Conservation (phyloP, 2,329 filamentous ascomycete genomes). For the Fusarium sp. region DNA sequence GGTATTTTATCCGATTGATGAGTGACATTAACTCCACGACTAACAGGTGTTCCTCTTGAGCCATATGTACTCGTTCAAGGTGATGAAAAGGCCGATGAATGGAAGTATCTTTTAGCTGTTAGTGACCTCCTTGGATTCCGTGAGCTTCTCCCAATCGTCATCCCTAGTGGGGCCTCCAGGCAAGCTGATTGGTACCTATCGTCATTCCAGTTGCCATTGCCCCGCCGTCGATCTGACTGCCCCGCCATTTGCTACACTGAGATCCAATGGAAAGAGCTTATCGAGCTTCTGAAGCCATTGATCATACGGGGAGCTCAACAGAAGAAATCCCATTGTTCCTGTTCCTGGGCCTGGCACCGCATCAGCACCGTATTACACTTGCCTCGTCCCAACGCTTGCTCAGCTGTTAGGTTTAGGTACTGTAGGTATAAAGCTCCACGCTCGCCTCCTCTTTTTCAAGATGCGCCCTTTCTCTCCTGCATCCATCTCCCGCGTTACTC, state of each 20-base stretch:
- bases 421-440: conserved; percentile 33
- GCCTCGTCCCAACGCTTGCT: neutral
- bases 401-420: conserved; percentile 10
- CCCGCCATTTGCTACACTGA: conserved; percentile 38
- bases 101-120: conserved; percentile 16
- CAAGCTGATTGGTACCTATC: conserved; percentile 38
- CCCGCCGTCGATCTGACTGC: conserved; percentile 44
- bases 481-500: conserved; percentile 30
- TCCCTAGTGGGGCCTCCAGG: conserved; percentile 36
- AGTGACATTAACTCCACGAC: neutral
- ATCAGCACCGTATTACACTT: conserved; percentile 22
- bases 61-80: neutral
- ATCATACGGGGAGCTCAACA: conserved; percentile 35
- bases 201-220: conserved; percentile 37
- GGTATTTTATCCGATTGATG: conserved; percentile 1
- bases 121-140: conserved; percentile 25
- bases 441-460: conserved; percentile 18
- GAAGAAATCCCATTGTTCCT: conserved; percentile 24
- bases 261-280: conserved; percentile 37
- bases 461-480: conserved; percentile 37
- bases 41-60: conserved; percentile 4
- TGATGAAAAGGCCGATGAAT: neutral
- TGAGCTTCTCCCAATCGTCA: conserved; percentile 41
- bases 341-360: conserved; percentile 11
- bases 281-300: conserved; percentile 35